These are phyloP conservation scores for Zalaria sp. DNA, from an alignment of 2,329 filamentous ascomycete species.

Conservation along the genomic window DNA sequence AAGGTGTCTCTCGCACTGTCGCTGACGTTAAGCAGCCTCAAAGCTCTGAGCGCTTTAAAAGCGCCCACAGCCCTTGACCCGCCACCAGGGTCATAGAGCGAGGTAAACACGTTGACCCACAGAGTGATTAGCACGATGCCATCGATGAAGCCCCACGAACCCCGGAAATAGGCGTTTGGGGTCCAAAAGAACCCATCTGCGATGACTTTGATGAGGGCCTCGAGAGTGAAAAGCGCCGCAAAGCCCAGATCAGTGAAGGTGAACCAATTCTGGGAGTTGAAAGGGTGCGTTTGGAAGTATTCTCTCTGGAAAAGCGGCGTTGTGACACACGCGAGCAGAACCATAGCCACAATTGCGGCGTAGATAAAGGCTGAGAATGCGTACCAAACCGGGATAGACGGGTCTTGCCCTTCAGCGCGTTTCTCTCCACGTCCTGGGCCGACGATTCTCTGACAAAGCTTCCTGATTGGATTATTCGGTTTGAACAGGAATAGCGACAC, in stretches of 20 bases:
- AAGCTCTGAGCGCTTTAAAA: slow-evolving; percentile 87
- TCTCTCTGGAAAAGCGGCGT: slow-evolving; percentile 88
- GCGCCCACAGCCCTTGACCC: slow-evolving; percentile 86
- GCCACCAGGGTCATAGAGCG: slow-evolving; percentile 66
- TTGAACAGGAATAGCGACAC: slow-evolving; percentile 79
- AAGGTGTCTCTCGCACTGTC: slow-evolving; percentile 93
- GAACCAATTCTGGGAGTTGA: slow-evolving; percentile 71
- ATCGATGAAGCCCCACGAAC: slow-evolving; percentile 94
- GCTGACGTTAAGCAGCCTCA: slow-evolving; percentile 86
- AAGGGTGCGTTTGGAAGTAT: slow-evolving; percentile 52
- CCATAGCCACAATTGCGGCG: slow-evolving; percentile 89
- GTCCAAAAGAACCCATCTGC: slow-evolving; percentile 95
- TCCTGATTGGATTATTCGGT: slow-evolving; percentile 63
- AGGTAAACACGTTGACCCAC: slow-evolving; percentile 85
- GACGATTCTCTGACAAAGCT: slow-evolving; percentile 75
- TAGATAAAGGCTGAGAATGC: slow-evolving; percentile 89
- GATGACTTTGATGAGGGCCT: slow-evolving; percentile 82
- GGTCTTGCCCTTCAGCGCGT: slow-evolving; percentile 77
- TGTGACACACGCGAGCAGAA: slow-evolving; percentile 85
- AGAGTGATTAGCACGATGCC: slow-evolving; percentile 80
- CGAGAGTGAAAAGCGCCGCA: slow-evolving; percentile 69
- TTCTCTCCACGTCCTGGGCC: slow-evolving; percentile 79
- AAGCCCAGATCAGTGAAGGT: slow-evolving; percentile 89
- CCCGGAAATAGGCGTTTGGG: slow-evolving; percentile 90
- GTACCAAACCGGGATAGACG: slow-evolving; percentile 85